A percentile compares a stretch with the other conserved stretches of the same genome.
Conservation (phyloP, 345 rosid genomes). For the Camelina hispida region DNA sequence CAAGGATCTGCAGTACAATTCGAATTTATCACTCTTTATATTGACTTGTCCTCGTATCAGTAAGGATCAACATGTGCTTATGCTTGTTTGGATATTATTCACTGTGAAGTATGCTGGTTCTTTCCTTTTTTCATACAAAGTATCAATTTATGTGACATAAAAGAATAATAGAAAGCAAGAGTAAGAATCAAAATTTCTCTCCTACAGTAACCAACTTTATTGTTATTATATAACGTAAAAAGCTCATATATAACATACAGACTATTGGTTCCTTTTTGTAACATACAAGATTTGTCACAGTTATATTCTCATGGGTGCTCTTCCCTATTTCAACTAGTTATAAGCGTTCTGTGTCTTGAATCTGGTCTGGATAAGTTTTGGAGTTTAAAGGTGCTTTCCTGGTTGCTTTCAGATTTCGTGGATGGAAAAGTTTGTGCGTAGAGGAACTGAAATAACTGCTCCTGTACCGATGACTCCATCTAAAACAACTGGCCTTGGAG, state of each 20-base stretch:
- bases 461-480: conserved; percentile 97
- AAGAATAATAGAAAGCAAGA: conserved; percentile 17
- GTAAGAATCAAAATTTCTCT: conserved; percentile 5
- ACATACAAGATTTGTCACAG: neutral
- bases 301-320: conserved; percentile 30
- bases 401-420: conserved; percentile 76
- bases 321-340: conserved; percentile 17
- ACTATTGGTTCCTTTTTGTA: neutral
- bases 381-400: neutral
- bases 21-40: neutral
- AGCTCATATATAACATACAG: neutral
- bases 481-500: conserved; percentile 98
- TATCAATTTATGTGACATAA: conserved; percentile 2
- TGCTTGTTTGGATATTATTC: conserved; percentile 17
- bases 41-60: neutral
- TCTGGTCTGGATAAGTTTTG: conserved; percentile 8
- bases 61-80: conserved; percentile 16
- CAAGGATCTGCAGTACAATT: neutral
- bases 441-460: conserved; percentile 96
- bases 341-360: conserved; percentile 19
- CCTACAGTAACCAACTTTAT: conserved; percentile 4
- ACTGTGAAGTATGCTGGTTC: conserved; percentile 26
- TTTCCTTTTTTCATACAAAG: neutral
- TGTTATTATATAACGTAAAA: neutral
- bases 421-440: conserved; percentile 96